Evolutionary conservation across 192 early-diverging fungal genomes (phyloP).

Genomic region (Umbelopsis vinacea): DNA sequence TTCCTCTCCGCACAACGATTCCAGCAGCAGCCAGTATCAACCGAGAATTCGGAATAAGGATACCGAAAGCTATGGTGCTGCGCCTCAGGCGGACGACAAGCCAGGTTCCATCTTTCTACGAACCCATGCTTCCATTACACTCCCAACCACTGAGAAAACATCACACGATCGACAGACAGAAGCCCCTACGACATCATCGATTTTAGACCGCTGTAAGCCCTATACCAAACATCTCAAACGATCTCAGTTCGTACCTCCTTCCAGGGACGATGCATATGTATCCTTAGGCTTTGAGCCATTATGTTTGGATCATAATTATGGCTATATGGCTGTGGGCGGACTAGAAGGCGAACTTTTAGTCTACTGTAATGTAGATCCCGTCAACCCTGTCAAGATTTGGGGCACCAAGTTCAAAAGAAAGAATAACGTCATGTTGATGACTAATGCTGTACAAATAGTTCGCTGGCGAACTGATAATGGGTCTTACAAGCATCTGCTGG

Average conservation of each 20-base stretch:
- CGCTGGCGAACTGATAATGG: conserved; percentile 17
- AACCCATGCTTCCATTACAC: not conserved
- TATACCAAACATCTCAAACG: conserved; percentile 36
- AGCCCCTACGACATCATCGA: not conserved
- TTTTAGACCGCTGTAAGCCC: conserved; percentile 15
- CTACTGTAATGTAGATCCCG: conserved; percentile 43
- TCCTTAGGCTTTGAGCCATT: conserved; percentile 44
- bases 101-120: conserved; percentile 1
- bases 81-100: not conserved
- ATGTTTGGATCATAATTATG: conserved; percentile 49
- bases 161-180: not conserved
- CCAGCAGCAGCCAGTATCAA: not conserved
- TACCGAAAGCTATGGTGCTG: not conserved
- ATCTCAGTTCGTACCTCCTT: conserved; percentile 20
- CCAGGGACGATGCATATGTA: conserved; percentile 27
- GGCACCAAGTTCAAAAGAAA: conserved; percentile 38
- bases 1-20: no score
- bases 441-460: conserved; percentile 38
- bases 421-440: conserved; percentile 33
- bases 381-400: conserved; percentile 39
- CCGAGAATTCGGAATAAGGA: no score
- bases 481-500: conserved; percentile 23
- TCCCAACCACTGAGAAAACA: not conserved
- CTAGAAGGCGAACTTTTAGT: conserved; percentile 43
- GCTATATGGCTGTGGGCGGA: conserved; percentile 52